Evolutionary conservation across 2,329 filamentous ascomycete genomes (phyloP).

Genomic region (Alternaria brassicicola): DNA sequence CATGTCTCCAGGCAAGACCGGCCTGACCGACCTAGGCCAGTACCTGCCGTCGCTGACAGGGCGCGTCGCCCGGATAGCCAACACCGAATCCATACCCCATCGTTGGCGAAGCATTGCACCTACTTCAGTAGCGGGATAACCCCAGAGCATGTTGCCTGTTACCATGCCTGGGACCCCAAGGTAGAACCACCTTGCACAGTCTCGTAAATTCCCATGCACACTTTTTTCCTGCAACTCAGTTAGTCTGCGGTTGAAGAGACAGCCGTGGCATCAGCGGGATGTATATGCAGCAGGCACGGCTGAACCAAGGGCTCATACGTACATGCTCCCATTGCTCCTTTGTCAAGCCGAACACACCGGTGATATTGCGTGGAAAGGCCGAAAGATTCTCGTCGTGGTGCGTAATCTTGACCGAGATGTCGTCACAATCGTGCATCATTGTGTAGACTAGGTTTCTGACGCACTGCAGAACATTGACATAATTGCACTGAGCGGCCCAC

Average conservation of each 20-base stretch:
- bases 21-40: slow-evolving; percentile 4
- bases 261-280: not conserved
- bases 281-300: not conserved
- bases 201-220: not conserved
- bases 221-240: slow-evolving; percentile 9
- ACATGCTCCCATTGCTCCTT: slow-evolving; percentile 31
- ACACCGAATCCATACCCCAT: slow-evolving; percentile 14
- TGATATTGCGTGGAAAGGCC: slow-evolving; percentile 27
- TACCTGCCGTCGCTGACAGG: slow-evolving; percentile 13
- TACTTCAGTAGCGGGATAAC: not conserved
- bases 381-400: slow-evolving; percentile 23
- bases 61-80: not conserved
- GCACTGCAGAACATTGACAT: slow-evolving; percentile 25
- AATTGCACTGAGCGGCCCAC: not conserved
- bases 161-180: not conserved
- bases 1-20: not conserved
- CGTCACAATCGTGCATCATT: slow-evolving; percentile 21
- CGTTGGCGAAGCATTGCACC: slow-evolving; percentile 8
- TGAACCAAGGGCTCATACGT: not conserved
- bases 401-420: slow-evolving; percentile 20
- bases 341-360: slow-evolving; percentile 18
- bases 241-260: not conserved
- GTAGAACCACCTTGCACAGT: slow-evolving; percentile 2
- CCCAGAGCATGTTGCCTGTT: not conserved
- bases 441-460: slow-evolving; percentile 25